These are phyloP conservation scores for Colletotrichum acutatum DNA, from an alignment of 2,329 filamentous ascomycete genomes.

Conservation along the genomic window DNA sequence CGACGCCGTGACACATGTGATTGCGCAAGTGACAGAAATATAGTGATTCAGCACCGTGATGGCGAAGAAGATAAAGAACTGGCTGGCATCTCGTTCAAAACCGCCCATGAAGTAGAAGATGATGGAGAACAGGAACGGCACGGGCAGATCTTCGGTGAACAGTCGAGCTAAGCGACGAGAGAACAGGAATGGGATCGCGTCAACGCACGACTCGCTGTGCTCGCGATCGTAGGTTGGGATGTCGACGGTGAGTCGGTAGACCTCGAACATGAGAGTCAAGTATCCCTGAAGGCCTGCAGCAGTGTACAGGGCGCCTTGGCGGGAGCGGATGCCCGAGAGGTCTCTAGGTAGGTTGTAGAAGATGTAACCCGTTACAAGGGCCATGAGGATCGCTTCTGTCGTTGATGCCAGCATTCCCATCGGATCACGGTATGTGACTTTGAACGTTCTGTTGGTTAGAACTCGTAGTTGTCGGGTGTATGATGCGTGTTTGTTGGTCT, in stretches of 20 bases:
- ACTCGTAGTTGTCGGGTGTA: conserved; percentile 73
- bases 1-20: conserved; percentile 72
- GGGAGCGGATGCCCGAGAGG: conserved; percentile 77
- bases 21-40: conserved; percentile 77
- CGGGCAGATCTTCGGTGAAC: conserved; percentile 77
- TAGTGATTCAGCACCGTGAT: conserved; percentile 78
- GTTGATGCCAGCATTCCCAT: conserved; percentile 79
- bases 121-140: conserved; percentile 75
- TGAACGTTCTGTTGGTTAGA: conserved; percentile 75
- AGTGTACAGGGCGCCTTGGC: conserved; percentile 79
- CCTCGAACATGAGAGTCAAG: conserved; percentile 80
- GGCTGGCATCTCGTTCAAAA: conserved; percentile 69
- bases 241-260: conserved; percentile 79
- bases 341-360: conserved; percentile 74
- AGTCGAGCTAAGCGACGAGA: conserved; percentile 76
- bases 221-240: conserved; percentile 83
- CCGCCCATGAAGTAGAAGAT: conserved; percentile 85
- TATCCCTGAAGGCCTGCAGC: conserved; percentile 80
- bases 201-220: conserved; percentile 77
- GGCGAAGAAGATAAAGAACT: conserved; percentile 79
- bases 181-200: conserved; percentile 75
- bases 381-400: conserved; percentile 77
- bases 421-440: conserved; percentile 80
- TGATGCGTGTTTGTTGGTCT: conserved; percentile 58
- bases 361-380: conserved; percentile 77